Percentiles rank a stretch among this genome's conserved stretches.
These are phyloP conservation scores for Sclerotinia nivalis DNA, from an alignment of 2,329 filamentous ascomycete species.

Conservation along the genomic window DNA sequence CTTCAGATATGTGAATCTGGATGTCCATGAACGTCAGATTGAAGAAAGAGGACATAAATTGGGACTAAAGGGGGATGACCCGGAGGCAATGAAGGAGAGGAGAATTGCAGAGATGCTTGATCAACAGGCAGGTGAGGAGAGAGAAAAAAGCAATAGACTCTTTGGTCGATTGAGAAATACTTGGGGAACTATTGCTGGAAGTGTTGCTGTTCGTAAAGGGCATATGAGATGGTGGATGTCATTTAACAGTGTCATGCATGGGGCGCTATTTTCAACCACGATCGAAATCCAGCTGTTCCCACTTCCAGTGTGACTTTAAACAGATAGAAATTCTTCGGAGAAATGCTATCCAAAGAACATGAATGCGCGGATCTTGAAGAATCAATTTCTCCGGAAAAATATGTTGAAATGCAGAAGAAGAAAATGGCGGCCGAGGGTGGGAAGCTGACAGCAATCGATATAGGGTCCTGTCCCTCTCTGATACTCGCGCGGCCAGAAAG, in stretches of 20 bases:
- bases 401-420: background rate
- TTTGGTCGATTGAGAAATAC: background rate
- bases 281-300: background rate
- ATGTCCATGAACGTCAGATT: background rate
- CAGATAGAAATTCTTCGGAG: background rate
- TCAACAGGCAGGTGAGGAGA: background rate
- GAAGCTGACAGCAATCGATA: background rate
- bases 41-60: background rate
- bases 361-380: background rate
- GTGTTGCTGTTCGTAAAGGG: background rate
- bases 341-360: background rate
- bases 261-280: background rate
- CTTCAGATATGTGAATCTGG: background rate
- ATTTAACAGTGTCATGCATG: background rate
- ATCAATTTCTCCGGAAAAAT: background rate
- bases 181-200: background rate
- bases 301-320: background rate
- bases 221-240: background rate
- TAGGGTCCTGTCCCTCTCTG: background rate
- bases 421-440: background rate
- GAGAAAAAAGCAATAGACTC: background rate
- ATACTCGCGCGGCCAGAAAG: too few species aligned
- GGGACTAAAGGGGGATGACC: background rate
- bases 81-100: background rate
- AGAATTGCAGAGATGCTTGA: conserved; percentile 1